Base-by-base conservation (phyloP, 2,329 filamentous ascomycete genomes). In the Dactylonectria macrodidyma region DNA sequence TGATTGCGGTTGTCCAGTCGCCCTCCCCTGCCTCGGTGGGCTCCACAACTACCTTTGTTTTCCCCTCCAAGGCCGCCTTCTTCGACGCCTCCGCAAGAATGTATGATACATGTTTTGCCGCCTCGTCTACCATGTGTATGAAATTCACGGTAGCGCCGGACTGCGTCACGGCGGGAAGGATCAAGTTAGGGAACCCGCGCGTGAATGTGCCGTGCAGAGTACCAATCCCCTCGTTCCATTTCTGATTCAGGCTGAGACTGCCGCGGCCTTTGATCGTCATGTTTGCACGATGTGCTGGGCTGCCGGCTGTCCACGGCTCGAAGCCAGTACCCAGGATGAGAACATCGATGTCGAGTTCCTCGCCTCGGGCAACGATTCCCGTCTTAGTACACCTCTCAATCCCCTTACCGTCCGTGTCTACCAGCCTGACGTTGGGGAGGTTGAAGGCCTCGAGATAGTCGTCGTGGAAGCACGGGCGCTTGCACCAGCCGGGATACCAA, bases 401-500 rank as follows among this genome's bases (percentile, higher is more conserved):
- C 1, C 66, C 66, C 16, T 59, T 48, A 3, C 68, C 68, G 14
- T 66, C 26, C 0, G 65, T 91, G 74, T 92, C 88, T n/a, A 92
- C 79, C 0, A 92, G 84, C 10, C 84, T 81, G 4, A 92, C 89
- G 70, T 89, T 86, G 0, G 83, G 78, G 47, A 74, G 11, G 19
- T 60, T 60, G 57, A 60, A 60, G 1, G 57, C 19, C 14, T 38
- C 4, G 0, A 92, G 83, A 73, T 89, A 91, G 9, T 85, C 83
- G 71, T 91, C 87, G 76, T 89, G 88, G 77, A 91, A 91, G 38
- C 82, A 85, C 0, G 90, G 89, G 0, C 90, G 85, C 77, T 92
- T 92, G 81, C 90, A 92, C 84, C 86, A 90, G 0, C 79, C 78
- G 1, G 87, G 84, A 73, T 91, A 92, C 87, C 87, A 90, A 0